Percentiles rank a stretch among this genome's conserved stretches.
phyloP scores from a whole-genome alignment of 2,329 filamentous ascomycete genomes.

The Penicillium sp. region DNA sequence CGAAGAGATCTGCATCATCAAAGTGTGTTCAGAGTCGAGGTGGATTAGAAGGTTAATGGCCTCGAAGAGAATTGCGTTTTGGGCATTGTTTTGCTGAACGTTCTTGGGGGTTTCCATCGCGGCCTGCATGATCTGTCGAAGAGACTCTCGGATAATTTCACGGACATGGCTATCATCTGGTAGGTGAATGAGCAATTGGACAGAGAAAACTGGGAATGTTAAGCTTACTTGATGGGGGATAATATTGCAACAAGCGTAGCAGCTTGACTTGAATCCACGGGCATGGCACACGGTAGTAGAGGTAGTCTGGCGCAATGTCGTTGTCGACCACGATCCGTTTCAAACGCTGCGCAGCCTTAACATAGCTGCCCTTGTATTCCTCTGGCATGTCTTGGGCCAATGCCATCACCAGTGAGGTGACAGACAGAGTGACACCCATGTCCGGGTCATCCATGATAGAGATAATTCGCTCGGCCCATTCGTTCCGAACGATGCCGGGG shows the following conservation, averaged over 20 bases:
- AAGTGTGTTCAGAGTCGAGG: slow-evolving; percentile 85
- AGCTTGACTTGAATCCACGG: slow-evolving; percentile 98
- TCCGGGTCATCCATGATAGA: slow-evolving; percentile 98
- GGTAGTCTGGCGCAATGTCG: slow-evolving; percentile 85
- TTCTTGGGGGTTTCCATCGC: slow-evolving; percentile 96
- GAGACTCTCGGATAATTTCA: slow-evolving; percentile 84
- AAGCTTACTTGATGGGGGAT: slow-evolving; percentile 78
- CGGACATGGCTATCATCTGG: slow-evolving; percentile 88
- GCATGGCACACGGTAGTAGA: slow-evolving; percentile 99
- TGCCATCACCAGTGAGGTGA: slow-evolving; percentile 93
- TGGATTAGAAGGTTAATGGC: slow-evolving; percentile 99
- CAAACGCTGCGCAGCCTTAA: slow-evolving; percentile 85
- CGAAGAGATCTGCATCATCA: slow-evolving; percentile 95
- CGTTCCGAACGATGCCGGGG: slow-evolving; percentile 87
- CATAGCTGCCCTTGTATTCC: slow-evolving; percentile 89
- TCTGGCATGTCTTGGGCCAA: slow-evolving; percentile 92
- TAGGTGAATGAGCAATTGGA: slow-evolving; percentile 5
- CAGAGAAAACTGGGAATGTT: not conserved
- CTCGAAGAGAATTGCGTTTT: slow-evolving; percentile 96
- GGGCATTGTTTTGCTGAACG: slow-evolving; percentile 98
- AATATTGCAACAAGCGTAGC: slow-evolving; percentile 88
- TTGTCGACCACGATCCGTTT: slow-evolving; percentile 89
- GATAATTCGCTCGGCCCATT: slow-evolving; percentile 97
- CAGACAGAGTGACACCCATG: slow-evolving; percentile 89
- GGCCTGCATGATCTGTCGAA: slow-evolving; percentile 86